Evolutionary conservation across 2,329 filamentous ascomycete genomes (phyloP).

Genomic region (Knufia fluminis): DNA sequence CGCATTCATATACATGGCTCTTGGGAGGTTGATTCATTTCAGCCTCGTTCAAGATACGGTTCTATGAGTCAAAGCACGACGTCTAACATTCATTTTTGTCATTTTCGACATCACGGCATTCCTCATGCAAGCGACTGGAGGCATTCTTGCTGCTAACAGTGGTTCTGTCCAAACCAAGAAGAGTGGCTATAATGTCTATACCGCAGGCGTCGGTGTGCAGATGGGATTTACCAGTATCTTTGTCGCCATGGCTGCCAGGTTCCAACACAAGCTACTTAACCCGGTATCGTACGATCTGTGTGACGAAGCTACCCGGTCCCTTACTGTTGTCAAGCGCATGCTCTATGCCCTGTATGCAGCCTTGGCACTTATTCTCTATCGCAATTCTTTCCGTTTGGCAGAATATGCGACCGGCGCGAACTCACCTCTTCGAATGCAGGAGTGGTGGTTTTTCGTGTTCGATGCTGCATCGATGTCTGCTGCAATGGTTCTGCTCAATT

Average conservation of each 20-base stretch:
- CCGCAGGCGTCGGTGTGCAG: constrained; percentile 39
- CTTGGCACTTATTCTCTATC: constrained; percentile 40
- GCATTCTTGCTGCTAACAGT: constrained; percentile 28
- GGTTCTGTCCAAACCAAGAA: constrained; percentile 24
- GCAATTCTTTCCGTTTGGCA: constrained; percentile 51
- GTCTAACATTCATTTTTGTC: constrained; percentile 34
- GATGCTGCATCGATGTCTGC: constrained; percentile 34
- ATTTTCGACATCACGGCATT: constrained; percentile 37
- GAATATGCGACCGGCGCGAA: constrained; percentile 48
- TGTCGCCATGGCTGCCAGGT: constrained; percentile 38
- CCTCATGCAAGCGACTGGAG: constrained; percentile 36
- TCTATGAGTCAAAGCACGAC: constrained; percentile 30
- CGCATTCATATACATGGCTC: constrained; percentile 40
- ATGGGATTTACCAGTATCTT: constrained; percentile 45
- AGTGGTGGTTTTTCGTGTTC: constrained; percentile 26
- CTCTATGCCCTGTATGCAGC: constrained; percentile 40
- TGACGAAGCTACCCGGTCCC: constrained; percentile 1
- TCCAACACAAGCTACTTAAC: constrained; percentile 37
- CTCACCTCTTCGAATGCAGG: constrained; percentile 31
- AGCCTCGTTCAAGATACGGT: constrained; percentile 33
- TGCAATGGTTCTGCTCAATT: constrained; percentile 29
- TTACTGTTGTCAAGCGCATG: constrained; percentile 25
- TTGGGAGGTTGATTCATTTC: constrained; percentile 39
- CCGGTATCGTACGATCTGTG: constrained; percentile 21
- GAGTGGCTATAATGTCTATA: constrained; percentile 39